A percentile compares a stretch with the other conserved stretches of the same genome.
phyloP scores from a whole-genome alignment of 2,329 filamentous ascomycete genomes.

The Fusarium sulawesiense region DNA sequence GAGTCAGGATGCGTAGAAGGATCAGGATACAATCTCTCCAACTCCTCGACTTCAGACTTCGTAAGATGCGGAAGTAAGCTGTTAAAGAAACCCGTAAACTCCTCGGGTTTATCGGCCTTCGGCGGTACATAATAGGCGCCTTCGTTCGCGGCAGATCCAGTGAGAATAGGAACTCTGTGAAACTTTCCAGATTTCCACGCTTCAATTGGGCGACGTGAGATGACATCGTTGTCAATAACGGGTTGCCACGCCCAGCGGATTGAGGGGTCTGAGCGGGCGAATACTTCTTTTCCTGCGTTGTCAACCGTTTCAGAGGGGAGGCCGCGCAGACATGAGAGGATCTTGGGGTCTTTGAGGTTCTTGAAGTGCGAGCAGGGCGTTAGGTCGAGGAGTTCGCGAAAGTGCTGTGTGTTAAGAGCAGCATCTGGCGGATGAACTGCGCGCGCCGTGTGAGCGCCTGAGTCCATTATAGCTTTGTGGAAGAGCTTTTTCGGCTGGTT shows the following conservation, averaged over 20 bases:
- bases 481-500: constrained; percentile 49
- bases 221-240: constrained; percentile 47
- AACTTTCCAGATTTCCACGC: constrained; percentile 50
- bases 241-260: constrained; percentile 51
- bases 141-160: constrained; percentile 48
- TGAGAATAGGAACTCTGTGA: constrained; percentile 48
- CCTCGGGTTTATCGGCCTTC: constrained; percentile 28
- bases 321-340: constrained; percentile 42
- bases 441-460: constrained; percentile 48
- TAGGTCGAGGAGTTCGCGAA: constrained; percentile 47
- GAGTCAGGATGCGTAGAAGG: constrained; percentile 30
- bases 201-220: constrained; percentile 47
- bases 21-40: constrained; percentile 39
- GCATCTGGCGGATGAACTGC: constrained; percentile 45
- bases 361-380: constrained; percentile 44
- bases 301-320: constrained; percentile 44
- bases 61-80: constrained; percentile 45
- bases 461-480: constrained; percentile 50
- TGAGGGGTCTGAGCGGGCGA: constrained; percentile 44
- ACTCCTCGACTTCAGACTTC: constrained; percentile 14
- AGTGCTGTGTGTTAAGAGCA: constrained; percentile 46
- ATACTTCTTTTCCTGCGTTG: constrained; percentile 46
- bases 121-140: constrained; percentile 47
- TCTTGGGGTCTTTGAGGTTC: constrained; percentile 43
- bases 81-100: constrained; percentile 46